These are phyloP conservation scores for Aspergillus ellipticus DNA, from an alignment of 495 filamentous ascomycete genomes.

Conservation along the genomic window DNA sequence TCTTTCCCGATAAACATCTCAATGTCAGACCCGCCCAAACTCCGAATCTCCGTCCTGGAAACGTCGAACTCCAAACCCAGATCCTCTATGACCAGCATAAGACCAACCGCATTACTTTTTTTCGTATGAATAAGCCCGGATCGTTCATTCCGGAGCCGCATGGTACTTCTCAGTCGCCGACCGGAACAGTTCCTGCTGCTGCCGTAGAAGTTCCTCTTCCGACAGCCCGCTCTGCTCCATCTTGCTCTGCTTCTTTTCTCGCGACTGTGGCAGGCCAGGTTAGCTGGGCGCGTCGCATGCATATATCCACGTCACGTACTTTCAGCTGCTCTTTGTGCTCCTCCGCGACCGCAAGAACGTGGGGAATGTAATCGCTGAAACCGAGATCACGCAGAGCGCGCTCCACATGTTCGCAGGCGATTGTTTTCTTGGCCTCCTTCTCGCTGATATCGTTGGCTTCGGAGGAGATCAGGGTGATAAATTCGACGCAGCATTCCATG, in stretches of 20 bases:
- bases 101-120: constrained; percentile 14
- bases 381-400: constrained; percentile 86
- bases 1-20: neutral
- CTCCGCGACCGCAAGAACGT: constrained; percentile 80
- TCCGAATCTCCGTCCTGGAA: constrained; percentile 15
- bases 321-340: constrained; percentile 91
- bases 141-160: constrained; percentile 38
- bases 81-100: constrained; percentile 41
- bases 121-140: constrained; percentile 1
- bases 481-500: constrained; percentile 98
- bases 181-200: constrained; percentile 89
- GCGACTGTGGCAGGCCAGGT: constrained; percentile 53
- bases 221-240: constrained; percentile 89
- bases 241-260: constrained; percentile 96
- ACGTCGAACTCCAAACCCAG: constrained; percentile 23
- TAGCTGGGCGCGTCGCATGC: neutral
- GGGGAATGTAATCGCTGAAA: constrained; percentile 83
- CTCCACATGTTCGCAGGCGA: constrained; percentile 93
- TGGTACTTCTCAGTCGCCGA: constrained; percentile 76
- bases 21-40: constrained; percentile 16
- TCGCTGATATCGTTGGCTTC: constrained; percentile 98
- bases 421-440: constrained; percentile 98
- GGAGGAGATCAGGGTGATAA: constrained; percentile 94
- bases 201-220: constrained; percentile 79
- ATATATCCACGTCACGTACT: constrained; percentile 44